Base-by-base conservation (phyloP, 2,329 filamentous ascomycete species). In the Trichoderma atroviride region DNA sequence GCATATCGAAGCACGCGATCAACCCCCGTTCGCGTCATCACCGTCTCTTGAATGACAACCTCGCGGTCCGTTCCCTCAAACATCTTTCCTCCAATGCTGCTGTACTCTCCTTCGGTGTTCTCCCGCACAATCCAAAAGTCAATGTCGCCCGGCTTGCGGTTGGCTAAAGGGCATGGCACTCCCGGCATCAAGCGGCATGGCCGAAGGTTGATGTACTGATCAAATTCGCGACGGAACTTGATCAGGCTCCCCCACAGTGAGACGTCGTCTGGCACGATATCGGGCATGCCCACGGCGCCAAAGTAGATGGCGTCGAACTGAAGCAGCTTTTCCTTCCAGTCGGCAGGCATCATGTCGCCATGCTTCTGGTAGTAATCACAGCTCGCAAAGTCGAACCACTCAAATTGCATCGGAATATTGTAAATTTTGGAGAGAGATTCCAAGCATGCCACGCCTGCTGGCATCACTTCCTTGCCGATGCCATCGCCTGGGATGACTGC, bases 121-220 rank as follows among this genome's bases (percentile, higher is more conserved):
- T 91, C 89, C 16, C 89, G 84, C 29, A 91, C 80, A 61, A 91
- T 90, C 50, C 89, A 87, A 83, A 88, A 91, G 79, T 91, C 87
- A 0, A 91, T 84, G 62, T 91, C 87, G 0, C 87, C 87, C 0
- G 84, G 82, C 73, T 82, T 80, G 69, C 85, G 79, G 68, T 83
- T 81, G 0, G 79, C 81, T 16, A 91, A 79, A 0, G 89, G 89
- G 6, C 85, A 88, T 53, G 82, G 78, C 0, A 88, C 88, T 9
- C 89, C 89, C 0, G 84, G 84, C 75, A 91, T 84, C 37, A 90
- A 89, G 40, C 64, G 64, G 10, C 64, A 67, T 9, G 64, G 90
- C 0, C 90, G 84, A 0, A 92, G 84, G 72, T 91, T 92, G 72
- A 90, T 85, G 74, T 91, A 92, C 37, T 67, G 64, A 22, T 67